Evolutionary conservation across 495 filamentous ascomycete genomes (phyloP).

Genomic region (Daldinia childiae): DNA sequence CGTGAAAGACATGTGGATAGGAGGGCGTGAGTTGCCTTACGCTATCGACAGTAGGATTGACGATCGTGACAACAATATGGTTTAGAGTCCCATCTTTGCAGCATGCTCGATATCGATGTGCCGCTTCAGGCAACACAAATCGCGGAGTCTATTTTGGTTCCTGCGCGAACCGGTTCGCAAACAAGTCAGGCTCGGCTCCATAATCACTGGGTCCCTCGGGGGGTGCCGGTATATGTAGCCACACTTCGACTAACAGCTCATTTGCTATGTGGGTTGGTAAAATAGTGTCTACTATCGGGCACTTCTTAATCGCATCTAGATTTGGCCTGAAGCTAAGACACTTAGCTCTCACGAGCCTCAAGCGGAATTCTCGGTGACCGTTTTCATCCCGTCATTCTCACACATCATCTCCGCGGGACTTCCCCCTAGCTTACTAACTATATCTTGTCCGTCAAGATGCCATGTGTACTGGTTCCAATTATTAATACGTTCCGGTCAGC

Average conservation of each 20-base stretch:
- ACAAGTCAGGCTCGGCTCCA: conserved; percentile 8
- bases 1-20: conserved; percentile 30
- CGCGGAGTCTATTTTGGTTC: conserved; percentile 19
- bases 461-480: conserved; percentile 21
- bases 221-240: conserved; percentile 22
- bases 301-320: conserved; percentile 20
- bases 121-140: conserved; percentile 1
- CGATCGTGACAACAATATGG: conserved; percentile 3
- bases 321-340: conserved; percentile 16
- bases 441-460: neutral
- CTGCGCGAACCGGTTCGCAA: conserved; percentile 9
- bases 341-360: conserved; percentile 22
- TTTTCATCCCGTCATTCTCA: conserved; percentile 13
- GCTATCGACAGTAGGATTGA: conserved; percentile 11
- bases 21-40: conserved; percentile 8
- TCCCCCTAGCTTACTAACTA: neutral
- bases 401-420: conserved; percentile 10
- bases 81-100: neutral
- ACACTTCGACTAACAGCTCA: conserved; percentile 6
- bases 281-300: conserved; percentile 3
- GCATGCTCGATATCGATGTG: neutral
- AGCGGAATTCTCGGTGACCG: conserved; percentile 23
- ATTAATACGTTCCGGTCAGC: neutral
- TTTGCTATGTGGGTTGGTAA: neutral
- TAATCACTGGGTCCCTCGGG: neutral